A percentile compares a stretch with the other conserved stretches of the same genome.
These are phyloP conservation scores for Lepidium sativum DNA, from an alignment of 345 rosid genomes.

Conservation along the genomic window DNA sequence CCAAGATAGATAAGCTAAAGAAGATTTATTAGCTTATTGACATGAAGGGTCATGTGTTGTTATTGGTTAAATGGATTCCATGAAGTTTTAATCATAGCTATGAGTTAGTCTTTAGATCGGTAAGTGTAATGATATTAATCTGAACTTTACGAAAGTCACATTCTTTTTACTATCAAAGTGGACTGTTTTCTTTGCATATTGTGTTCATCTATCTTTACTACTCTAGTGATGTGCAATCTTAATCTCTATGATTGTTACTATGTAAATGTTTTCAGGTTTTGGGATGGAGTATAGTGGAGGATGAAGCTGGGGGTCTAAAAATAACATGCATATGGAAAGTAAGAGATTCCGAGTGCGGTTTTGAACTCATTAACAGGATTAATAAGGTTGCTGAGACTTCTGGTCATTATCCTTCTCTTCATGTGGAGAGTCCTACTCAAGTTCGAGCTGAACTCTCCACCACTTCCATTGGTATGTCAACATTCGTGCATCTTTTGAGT, in stretches of 20 bases:
- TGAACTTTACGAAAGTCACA: background rate
- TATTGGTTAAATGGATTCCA: background rate
- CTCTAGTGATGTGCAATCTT: background rate
- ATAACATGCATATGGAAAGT: constrained; percentile 87
- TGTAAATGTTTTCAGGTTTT: constrained; percentile 37
- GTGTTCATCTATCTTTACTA: background rate
- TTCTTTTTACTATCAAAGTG: background rate
- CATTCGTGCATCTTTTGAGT: constrained; percentile 21
- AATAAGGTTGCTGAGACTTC: constrained; percentile 45
- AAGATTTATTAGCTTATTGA: background rate
- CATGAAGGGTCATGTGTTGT: background rate
- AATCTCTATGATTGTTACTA: background rate
- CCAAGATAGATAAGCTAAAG: background rate
- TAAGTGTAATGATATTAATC: background rate
- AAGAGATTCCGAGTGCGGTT: constrained; percentile 65
- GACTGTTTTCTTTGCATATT: background rate
- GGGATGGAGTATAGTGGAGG: constrained; percentile 89
- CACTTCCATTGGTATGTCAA: constrained; percentile 50
- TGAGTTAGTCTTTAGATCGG: background rate
- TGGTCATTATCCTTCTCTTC: constrained; percentile 74
- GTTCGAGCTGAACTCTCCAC: constrained; percentile 88
- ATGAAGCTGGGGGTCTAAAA: constrained; percentile 56
- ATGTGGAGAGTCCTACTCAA: constrained; percentile 63
- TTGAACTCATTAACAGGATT: constrained; percentile 83
- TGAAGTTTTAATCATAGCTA: background rate